Percentiles rank a stretch among this genome's conserved stretches.
These are phyloP conservation scores for Aspergillus ochraceus DNA, from an alignment of 2,329 filamentous ascomycete species.

Conservation along the genomic window DNA sequence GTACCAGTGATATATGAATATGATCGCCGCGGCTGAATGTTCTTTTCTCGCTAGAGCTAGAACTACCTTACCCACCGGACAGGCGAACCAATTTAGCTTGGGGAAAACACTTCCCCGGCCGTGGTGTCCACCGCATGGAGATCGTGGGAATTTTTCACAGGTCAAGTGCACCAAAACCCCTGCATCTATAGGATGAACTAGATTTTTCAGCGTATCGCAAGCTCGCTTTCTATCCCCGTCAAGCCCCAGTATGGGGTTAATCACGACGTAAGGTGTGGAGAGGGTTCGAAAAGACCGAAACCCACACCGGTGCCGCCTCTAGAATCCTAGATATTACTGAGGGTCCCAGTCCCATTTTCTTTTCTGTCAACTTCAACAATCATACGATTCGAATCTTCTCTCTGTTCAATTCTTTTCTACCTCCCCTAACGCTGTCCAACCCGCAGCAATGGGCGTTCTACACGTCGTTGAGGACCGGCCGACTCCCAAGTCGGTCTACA, in stretches of 20 bases:
- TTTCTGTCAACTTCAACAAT: slow-evolving; percentile 1
- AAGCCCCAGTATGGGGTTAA: slow-evolving; percentile 29
- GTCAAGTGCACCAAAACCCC: not conserved
- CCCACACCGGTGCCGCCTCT: slow-evolving; percentile 13
- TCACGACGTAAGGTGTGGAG: slow-evolving; percentile 28
- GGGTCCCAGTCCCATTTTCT: slow-evolving; percentile 2
- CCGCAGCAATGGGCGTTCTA: slow-evolving; percentile 33
- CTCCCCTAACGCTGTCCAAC: slow-evolving; percentile 4
- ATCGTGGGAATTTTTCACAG: slow-evolving; percentile 15
- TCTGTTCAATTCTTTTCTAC: slow-evolving; percentile 5
- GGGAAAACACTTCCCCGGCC: slow-evolving; percentile 36
- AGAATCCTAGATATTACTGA: slow-evolving; percentile 7
- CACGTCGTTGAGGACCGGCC: slow-evolving; percentile 47
- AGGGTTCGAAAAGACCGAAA: slow-evolving; percentile 22
- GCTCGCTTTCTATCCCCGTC: slow-evolving; percentile 24
- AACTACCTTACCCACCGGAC: slow-evolving; percentile 7
- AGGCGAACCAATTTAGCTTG: slow-evolving; percentile 13
- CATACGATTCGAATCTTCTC: slow-evolving; percentile 3
- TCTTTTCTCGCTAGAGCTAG: slow-evolving; percentile 14
- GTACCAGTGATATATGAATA: not conserved
- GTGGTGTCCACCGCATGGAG: slow-evolving; percentile 13
- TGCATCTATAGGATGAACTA: not conserved
- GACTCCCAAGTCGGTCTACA: slow-evolving; percentile 59
- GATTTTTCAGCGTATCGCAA: slow-evolving; percentile 17
- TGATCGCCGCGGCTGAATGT: slow-evolving; percentile 28